phyloP scores from a whole-genome alignment of 2,329 filamentous ascomycete species.

The Penicillium rolfsii region DNA sequence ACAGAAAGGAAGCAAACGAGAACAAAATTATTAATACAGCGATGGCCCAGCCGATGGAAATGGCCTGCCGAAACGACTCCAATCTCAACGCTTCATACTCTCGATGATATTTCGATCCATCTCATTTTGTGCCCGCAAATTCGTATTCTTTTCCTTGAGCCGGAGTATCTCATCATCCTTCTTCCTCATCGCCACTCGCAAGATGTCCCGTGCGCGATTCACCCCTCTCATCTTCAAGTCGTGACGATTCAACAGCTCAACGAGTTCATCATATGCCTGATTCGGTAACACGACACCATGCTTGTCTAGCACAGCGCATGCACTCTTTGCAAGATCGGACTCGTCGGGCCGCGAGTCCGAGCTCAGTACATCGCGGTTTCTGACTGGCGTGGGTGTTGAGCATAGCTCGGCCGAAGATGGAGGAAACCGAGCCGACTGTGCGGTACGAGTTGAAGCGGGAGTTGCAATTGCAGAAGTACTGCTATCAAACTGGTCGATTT shows the following conservation, averaged over 20 bases:
- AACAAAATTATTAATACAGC: background rate
- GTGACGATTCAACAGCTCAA: conserved; percentile 57
- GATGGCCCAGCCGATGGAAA: background rate
- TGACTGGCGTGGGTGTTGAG: conserved; percentile 38
- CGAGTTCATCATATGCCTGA: conserved; percentile 41
- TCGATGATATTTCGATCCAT: conserved; percentile 54
- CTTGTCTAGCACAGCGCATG: conserved; percentile 40
- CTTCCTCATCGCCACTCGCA: conserved; percentile 62
- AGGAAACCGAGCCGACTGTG: conserved; percentile 17
- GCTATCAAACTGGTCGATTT: conserved; percentile 6
- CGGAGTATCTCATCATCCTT: conserved; percentile 68
- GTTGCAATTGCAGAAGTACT: conserved; percentile 12
- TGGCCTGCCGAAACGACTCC: background rate
- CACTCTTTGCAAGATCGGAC: conserved; percentile 28
- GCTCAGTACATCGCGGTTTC: conserved; percentile 35
- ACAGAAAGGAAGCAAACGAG: background rate
- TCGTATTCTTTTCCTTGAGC: conserved; percentile 67
- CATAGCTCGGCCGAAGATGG: conserved; percentile 36
- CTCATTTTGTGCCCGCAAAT: conserved; percentile 60
- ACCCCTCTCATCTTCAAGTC: conserved; percentile 64
- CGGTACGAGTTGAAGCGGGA: conserved; percentile 17
- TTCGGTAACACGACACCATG: conserved; percentile 40
- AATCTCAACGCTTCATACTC: conserved; percentile 33
- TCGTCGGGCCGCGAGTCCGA: conserved; percentile 24
- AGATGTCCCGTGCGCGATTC: conserved; percentile 66